Conservation (phyloP, 176 grass and related monocot genomes). For the Rhynchospora pubera region DNA sequence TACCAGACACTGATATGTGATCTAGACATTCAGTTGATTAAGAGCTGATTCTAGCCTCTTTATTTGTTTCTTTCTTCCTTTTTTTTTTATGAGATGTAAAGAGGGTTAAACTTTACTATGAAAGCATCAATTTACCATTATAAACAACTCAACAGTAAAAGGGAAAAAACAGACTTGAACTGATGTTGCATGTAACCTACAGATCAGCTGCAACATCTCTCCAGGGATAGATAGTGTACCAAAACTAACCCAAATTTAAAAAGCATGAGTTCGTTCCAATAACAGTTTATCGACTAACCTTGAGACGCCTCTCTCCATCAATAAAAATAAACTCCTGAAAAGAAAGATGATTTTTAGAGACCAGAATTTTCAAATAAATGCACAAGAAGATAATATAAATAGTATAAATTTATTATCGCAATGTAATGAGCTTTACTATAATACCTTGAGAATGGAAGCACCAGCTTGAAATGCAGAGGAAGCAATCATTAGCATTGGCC, state of each 20-base stretch:
- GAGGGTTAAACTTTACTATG: not conserved
- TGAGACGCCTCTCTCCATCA: constrained; percentile 69
- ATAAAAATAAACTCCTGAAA: constrained; percentile 86
- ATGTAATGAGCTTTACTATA: not conserved
- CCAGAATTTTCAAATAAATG: not conserved
- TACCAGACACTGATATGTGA: not conserved
- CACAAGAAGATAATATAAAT: not conserved
- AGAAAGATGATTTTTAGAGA: constrained; percentile 9
- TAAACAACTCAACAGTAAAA: not conserved
- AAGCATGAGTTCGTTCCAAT: not conserved
- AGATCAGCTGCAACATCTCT: constrained; percentile 2
- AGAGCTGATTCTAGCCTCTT: not conserved
- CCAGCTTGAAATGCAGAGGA: constrained; percentile 91
- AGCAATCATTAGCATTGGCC: constrained; percentile 61
- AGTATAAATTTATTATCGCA: not conserved
- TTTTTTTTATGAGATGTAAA: not conserved
- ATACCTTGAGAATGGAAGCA: constrained; percentile 90
- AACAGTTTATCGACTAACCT: constrained; percentile 36
- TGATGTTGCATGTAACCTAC: not conserved
- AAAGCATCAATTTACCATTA: not conserved
- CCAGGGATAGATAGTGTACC: not conserved
- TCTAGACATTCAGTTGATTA: not conserved
- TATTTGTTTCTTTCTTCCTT: not conserved
- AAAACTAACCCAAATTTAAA: not conserved
- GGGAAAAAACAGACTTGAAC: not conserved